Percentiles rank a stretch among this genome's conserved stretches.
These are phyloP conservation scores for Dryas drummondii DNA, from an alignment of 306 rosid genomes.

Conservation along the genomic window DNA sequence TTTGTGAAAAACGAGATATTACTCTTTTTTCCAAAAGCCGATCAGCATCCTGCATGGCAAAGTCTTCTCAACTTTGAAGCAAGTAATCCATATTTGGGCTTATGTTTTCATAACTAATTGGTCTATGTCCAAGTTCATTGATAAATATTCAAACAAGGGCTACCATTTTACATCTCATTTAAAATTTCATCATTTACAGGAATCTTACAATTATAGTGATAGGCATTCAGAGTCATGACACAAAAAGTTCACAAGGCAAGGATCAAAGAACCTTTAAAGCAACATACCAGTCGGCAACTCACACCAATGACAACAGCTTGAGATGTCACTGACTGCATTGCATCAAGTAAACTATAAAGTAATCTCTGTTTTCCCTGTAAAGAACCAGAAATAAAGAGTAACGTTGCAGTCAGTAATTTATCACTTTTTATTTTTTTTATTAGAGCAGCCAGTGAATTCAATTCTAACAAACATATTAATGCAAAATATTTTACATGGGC, in stretches of 20 bases:
- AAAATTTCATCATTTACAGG: neutral
- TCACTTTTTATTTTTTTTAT: neutral
- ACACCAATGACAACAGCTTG: slow-evolving; percentile 91
- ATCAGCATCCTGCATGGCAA: slow-evolving; percentile 80
- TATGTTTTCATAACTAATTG: neutral
- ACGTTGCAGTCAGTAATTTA: neutral
- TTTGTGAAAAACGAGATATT: slow-evolving; percentile 90
- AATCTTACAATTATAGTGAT: slow-evolving; percentile 17
- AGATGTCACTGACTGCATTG: slow-evolving; percentile 86
- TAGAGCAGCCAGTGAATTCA: slow-evolving; percentile 3
- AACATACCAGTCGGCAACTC: slow-evolving; percentile 80
- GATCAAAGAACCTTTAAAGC: slow-evolving; percentile 27
- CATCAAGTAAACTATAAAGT: slow-evolving; percentile 90
- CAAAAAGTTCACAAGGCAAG: slow-evolving; percentile 3
- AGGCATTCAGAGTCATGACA: neutral
- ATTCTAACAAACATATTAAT: slow-evolving; percentile 4
- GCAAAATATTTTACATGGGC: slow-evolving; percentile 10
- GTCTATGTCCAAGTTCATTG: neutral
- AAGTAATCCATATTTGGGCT: neutral
- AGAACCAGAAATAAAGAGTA: slow-evolving; percentile 18
- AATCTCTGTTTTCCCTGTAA: slow-evolving; percentile 84
- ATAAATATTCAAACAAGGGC: neutral
- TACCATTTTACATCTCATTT: neutral
- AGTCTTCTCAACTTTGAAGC: neutral
- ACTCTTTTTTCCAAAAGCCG: slow-evolving; percentile 94